A percentile compares a stretch with the other conserved stretches of the same genome.
phyloP scores from a whole-genome alignment of 1,139 yeast genomes.

The Yamadazyma diddensiae region DNA sequence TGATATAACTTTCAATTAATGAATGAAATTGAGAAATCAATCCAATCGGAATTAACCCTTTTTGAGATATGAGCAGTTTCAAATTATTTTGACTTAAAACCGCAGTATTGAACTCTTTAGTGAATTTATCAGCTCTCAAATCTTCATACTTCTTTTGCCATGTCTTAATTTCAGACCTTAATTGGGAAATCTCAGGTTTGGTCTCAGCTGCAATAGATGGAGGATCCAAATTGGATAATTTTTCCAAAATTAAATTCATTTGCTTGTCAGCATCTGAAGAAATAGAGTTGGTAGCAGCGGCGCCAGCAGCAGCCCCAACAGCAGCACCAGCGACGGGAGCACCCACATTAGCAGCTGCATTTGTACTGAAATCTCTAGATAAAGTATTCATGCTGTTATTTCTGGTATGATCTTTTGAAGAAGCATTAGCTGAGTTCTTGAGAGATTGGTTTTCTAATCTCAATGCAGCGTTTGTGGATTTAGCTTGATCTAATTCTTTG shows the following conservation, averaged over 20 bases:
- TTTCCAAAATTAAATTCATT: constrained; percentile 21
- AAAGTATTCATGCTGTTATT: constrained; percentile 11
- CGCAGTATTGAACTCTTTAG: constrained; percentile 21
- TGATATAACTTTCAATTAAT: constrained; percentile 43
- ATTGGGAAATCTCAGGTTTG: constrained; percentile 20
- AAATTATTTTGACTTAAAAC: constrained; percentile 25
- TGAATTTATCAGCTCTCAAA: constrained; percentile 29
- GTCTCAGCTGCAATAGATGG: constrained; percentile 9
- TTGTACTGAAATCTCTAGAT: constrained; percentile 11
- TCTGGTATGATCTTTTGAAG: constrained; percentile 16
- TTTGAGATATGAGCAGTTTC: constrained; percentile 29
- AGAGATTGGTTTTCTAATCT: constrained; percentile 41
- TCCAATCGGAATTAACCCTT: constrained; percentile 46
- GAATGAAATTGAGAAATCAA: constrained; percentile 47
- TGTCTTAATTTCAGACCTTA: constrained; percentile 29
- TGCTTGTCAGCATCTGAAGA: constrained; percentile 8
- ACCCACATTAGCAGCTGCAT: constrained; percentile 1
- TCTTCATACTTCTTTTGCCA: constrained; percentile 52
- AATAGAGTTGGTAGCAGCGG: no score
- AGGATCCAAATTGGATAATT: constrained; percentile 18
- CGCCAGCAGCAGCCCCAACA: constrained; percentile 3
- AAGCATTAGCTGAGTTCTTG: constrained; percentile 21
- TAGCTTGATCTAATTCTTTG: constrained; percentile 26
- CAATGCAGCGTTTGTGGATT: constrained; percentile 33
- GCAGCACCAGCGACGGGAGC: constrained; percentile 6